Evolutionary conservation across 352 stramenopile species (phyloP), one percentile per base, ranked within the genome.

Genomic region (Blastocystis hominis): DNA sequence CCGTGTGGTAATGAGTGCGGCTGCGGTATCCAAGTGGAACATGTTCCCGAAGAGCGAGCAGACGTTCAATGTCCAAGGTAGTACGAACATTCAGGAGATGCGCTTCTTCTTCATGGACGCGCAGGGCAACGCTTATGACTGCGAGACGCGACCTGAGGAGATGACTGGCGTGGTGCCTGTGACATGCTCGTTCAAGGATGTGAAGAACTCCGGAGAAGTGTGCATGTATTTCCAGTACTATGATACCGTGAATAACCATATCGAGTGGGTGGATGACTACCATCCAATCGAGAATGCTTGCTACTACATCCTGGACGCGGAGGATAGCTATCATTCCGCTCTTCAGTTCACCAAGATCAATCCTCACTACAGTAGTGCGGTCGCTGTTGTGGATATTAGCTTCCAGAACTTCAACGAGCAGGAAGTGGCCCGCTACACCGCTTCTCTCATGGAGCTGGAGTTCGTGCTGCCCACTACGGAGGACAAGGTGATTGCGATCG

Each of bases 31-130:
- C 10, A 15, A 15, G 36, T 84, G 62, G 44, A 84, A 44, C 0
- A 47, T 84, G 72, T 84, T 84, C 72, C 44, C 44, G 5, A 66
- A 68, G 50, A 61, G 42, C 20, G 72, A 84, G 50, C 59, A 66
- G 72, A 68, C 55, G 53, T 84, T 84, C 72, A 63, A 68, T n/a
- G 72, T 84, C 24, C 47, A 84, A 53, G 72, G 72, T 24, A 68
- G 44, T n/a, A 84, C 72, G 40, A 84, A 63, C n/a, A 34, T 84
- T 10, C 72, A 84, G 72, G 47, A 84, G 50, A 84, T 84, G 72
- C 15, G 50, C n/a, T 84, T 84, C 72, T 84, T 84, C 72, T 84
- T 84, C 72, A 84, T 66, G 72, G 59, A 84, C 44, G 30, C 72
- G 20, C n/a, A 17, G 15, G 72, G 50, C 53, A 47, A 20, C 13